Percentiles rank a stretch among this genome's conserved stretches.
Conservation (phyloP, 2,329 filamentous ascomycete genomes). For the Apiospora saccharicola region DNA sequence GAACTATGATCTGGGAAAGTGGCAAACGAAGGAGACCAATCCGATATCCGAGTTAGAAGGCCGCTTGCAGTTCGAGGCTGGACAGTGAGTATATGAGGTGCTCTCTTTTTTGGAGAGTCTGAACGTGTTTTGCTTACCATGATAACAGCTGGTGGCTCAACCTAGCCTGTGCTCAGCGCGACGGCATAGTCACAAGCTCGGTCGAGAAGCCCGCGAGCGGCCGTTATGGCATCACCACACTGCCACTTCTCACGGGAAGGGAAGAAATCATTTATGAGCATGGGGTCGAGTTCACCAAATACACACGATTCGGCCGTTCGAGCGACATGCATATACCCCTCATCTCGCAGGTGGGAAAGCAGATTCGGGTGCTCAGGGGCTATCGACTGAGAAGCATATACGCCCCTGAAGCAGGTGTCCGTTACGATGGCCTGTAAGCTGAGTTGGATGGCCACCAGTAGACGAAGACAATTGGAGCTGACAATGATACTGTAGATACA, state of each 20-base stretch:
- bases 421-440: constrained; percentile 66
- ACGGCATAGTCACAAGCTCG: constrained; percentile 59
- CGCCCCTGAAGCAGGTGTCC: constrained; percentile 59
- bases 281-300: constrained; percentile 45
- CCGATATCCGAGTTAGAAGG: constrained; percentile 50
- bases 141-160: constrained; percentile 64
- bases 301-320: constrained; percentile 52
- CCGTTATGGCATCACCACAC: constrained; percentile 52
- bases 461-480: not conserved
- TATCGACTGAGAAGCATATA: constrained; percentile 57
- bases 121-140: constrained; percentile 28
- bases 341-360: constrained; percentile 56
- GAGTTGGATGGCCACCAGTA: not conserved
- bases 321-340: constrained; percentile 57
- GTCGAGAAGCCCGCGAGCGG: constrained; percentile 55
- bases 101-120: not conserved
- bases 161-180: constrained; percentile 61
- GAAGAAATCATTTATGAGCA: constrained; percentile 51
- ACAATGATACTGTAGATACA: constrained; percentile 49
- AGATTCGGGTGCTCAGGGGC: constrained; percentile 61
- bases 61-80: constrained; percentile 53
- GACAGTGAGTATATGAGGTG: constrained; percentile 51
- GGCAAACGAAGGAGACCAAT: constrained; percentile 45
- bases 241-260: constrained; percentile 60
- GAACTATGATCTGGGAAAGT: constrained; percentile 42